Evolutionary conservation across 106 monocot species (phyloP).

Genomic region (Apostasia ramifera): DNA sequence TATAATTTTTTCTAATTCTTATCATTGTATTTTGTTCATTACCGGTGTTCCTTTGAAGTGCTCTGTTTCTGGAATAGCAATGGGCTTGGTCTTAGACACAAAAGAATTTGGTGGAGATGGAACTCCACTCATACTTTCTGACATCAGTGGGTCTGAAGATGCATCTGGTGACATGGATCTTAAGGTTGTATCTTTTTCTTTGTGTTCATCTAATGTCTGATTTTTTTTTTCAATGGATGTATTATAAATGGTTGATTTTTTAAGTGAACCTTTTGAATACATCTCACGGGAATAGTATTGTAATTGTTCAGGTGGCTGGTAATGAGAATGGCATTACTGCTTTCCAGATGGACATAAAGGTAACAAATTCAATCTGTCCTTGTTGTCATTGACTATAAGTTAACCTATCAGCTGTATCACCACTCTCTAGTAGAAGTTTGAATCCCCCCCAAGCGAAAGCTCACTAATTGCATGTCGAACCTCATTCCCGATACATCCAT

Average conservation of each 20-base stretch:
- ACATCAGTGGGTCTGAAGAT: constrained; percentile 97
- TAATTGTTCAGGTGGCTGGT: constrained; percentile 77
- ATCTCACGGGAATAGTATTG: background rate
- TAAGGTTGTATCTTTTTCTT: constrained; percentile 41
- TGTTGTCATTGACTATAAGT: background rate
- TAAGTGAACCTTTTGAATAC: background rate
- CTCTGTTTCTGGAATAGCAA: constrained; percentile 92
- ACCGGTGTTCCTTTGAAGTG: constrained; percentile 87
- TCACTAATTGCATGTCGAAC: too few species aligned
- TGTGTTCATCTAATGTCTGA: background rate
- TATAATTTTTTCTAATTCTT: too few species aligned
- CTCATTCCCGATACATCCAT: too few species aligned
- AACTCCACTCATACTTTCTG: constrained; percentile 81
- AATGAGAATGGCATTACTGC: constrained; percentile 89
- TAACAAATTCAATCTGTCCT: constrained; percentile 11
- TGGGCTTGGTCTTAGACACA: constrained; percentile 96
- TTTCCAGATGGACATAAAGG: constrained; percentile 99
- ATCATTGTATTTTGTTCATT: too few species aligned
- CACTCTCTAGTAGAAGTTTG: too few species aligned
- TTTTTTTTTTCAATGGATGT: background rate
- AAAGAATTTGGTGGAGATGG: constrained; percentile 98
- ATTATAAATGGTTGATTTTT: background rate
- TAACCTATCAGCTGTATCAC: too few species aligned
- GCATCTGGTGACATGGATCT: constrained; percentile 99
- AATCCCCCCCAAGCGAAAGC: too few species aligned